Conservation (phyloP, 2,329 filamentous ascomycete genomes). For the Trichoderma arundinaceum region DNA sequence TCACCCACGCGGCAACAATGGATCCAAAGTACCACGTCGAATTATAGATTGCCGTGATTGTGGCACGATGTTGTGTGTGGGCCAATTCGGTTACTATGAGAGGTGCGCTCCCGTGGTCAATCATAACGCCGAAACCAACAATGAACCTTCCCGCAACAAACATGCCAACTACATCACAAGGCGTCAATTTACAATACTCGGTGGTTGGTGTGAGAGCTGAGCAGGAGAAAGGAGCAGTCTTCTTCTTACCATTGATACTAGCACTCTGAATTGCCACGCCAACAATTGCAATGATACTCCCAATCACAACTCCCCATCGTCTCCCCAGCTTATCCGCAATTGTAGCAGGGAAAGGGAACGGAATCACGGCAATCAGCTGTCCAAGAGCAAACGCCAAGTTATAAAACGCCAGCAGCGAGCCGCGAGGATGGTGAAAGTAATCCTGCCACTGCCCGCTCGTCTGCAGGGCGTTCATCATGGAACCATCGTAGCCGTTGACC, state of each 20-base stretch:
- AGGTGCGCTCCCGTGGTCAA: conserved; percentile 68
- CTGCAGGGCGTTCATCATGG: conserved; percentile 28
- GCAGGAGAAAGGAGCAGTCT: conserved; percentile 44
- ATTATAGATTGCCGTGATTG: conserved; percentile 70
- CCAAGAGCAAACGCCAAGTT: conserved; percentile 17
- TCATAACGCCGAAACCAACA: conserved; percentile 69
- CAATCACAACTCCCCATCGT: conserved; percentile 13
- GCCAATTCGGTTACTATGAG: conserved; percentile 69
- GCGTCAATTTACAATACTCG: background rate
- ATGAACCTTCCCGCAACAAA: conserved; percentile 49
- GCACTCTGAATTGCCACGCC: conserved; percentile 22
- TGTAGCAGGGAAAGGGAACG: conserved; percentile 8
- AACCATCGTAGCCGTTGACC: conserved; percentile 28
- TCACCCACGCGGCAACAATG: conserved; percentile 27
- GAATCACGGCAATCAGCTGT: conserved; percentile 15
- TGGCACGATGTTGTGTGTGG: conserved; percentile 71
- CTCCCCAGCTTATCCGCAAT: conserved; percentile 25
- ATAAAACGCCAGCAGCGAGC: conserved; percentile 13
- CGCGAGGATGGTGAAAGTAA: conserved; percentile 22
- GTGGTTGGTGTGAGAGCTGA: too few species aligned
- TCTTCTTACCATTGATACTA: conserved; percentile 14
- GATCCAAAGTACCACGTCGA: conserved; percentile 59
- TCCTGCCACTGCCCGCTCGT: conserved; percentile 25
- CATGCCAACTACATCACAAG: conserved; percentile 36
- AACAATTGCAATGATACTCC: conserved; percentile 24